Evolutionary conservation across 108 stramenopile species (phyloP).

Genomic region (Skeletonema costatum): DNA sequence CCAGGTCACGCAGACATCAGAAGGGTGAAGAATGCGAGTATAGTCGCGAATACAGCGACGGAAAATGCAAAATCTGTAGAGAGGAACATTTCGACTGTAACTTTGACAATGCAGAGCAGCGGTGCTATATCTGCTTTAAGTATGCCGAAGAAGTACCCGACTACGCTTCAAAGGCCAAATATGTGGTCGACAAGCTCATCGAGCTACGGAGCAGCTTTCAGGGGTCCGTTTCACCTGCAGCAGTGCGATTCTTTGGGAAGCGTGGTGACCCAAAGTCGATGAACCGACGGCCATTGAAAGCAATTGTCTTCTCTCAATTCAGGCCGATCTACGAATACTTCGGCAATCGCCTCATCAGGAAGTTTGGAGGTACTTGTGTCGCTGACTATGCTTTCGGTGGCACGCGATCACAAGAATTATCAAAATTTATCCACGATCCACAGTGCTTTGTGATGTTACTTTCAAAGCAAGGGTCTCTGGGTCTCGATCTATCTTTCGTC

Average conservation of each 20-base stretch:
- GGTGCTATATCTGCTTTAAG: slow-evolving; percentile 63
- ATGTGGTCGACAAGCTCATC: slow-evolving; percentile 63
- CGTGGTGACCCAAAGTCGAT: not conserved
- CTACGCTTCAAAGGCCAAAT: slow-evolving; percentile 73
- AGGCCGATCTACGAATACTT: slow-evolving; percentile 66
- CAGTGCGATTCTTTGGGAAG: slow-evolving; percentile 33
- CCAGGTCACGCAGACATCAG: slow-evolving; percentile 26
- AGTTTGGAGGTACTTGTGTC: slow-evolving; percentile 73
- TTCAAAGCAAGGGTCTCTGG: slow-evolving; percentile 89
- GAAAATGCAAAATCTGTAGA: slow-evolving; percentile 70
- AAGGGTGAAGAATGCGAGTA: slow-evolving; percentile 66
- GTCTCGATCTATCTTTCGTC: slow-evolving; percentile 93
- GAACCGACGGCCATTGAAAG: slow-evolving; percentile 65
- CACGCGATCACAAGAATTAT: slow-evolving; percentile 58
- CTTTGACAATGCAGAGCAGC: slow-evolving; percentile 35
- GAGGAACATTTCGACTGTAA: slow-evolving; percentile 73
- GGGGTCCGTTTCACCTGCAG: slow-evolving; percentile 9
- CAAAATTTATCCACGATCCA: slow-evolving; percentile 59
- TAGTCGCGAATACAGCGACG: slow-evolving; percentile 41
- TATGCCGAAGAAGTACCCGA: slow-evolving; percentile 59
- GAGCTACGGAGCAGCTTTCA: slow-evolving; percentile 24
- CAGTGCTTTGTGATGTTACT: slow-evolving; percentile 87
- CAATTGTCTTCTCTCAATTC: slow-evolving; percentile 86
- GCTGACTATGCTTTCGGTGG: slow-evolving; percentile 77
- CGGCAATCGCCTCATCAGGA: slow-evolving; percentile 64